These are phyloP conservation scores for Leccinum aurantiacum DNA, from an alignment of 768 basidiomycete species.

Conservation along the genomic window DNA sequence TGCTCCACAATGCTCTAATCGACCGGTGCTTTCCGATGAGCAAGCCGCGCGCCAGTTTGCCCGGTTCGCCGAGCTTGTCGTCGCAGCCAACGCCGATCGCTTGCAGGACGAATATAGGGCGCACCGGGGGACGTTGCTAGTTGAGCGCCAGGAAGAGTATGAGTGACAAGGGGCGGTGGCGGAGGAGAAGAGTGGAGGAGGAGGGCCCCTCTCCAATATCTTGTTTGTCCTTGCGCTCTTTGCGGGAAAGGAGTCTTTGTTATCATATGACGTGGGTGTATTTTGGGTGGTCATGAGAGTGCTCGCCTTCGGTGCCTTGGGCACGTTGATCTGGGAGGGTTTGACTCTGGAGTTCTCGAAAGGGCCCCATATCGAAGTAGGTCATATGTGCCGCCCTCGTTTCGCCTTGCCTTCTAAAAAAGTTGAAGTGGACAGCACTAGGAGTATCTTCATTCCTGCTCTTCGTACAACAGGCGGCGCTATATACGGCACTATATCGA, in stretches of 20 bases:
- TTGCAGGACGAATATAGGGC: too few relatives aligned
- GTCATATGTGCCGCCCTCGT: constrained; percentile 19
- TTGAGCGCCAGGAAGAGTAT: too few relatives aligned
- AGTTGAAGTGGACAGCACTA: constrained; percentile 64
- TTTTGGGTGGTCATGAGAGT: constrained; percentile 78
- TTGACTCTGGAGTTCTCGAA: constrained; percentile 53
- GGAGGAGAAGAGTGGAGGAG: too few relatives aligned
- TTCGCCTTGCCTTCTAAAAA: constrained; percentile 11
- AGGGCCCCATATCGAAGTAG: constrained; percentile 59
- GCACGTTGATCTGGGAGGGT: constrained; percentile 60
- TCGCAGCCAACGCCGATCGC: too few relatives aligned
- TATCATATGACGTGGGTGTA: constrained; percentile 65
- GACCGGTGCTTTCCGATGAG: too few relatives aligned
- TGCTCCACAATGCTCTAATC: too few relatives aligned
- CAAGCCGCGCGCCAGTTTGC: too few relatives aligned
- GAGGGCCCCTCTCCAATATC: constrained; percentile 47
- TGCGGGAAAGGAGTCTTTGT: constrained; percentile 64
- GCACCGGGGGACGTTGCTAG: too few relatives aligned
- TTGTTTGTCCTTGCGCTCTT: constrained; percentile 63
- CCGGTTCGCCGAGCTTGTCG: too few relatives aligned
- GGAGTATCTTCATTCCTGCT: constrained; percentile 65
- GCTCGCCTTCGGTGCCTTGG: constrained; percentile 69
- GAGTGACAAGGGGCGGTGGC: too few relatives aligned
- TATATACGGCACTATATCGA: constrained; percentile 68
- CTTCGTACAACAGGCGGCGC: constrained; percentile 65